A percentile compares a stretch with the other conserved stretches of the same genome.
phyloP scores from a whole-genome alignment of 495 filamentous ascomycete species.

The Massariosphaeria phaeospora region DNA sequence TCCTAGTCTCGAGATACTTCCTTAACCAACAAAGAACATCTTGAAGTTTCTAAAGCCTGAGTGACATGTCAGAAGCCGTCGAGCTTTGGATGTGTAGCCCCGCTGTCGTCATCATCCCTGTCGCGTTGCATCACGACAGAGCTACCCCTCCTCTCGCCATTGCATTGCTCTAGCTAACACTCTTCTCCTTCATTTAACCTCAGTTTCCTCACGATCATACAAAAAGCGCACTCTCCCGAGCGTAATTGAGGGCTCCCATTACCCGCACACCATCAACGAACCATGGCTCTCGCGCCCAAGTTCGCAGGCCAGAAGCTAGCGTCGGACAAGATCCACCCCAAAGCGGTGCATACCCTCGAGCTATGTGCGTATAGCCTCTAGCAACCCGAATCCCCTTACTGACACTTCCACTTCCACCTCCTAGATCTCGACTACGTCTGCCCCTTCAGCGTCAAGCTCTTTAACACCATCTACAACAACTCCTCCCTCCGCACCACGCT shows the following conservation, averaged over 20 bases:
- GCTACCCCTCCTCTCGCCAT: no score
- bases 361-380: slow-evolving; percentile 48
- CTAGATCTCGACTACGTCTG: slow-evolving; percentile 80
- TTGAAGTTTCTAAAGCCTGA: background rate
- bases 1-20: background rate
- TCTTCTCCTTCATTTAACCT: no score
- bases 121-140: no score
- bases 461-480: slow-evolving; percentile 52
- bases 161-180: no score
- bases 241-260: no score
- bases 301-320: slow-evolving; percentile 66
- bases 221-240: no score
- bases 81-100: no score
- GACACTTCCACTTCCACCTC: background rate
- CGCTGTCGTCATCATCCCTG: no score
- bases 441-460: slow-evolving; percentile 41
- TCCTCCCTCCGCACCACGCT: slow-evolving; percentile 53
- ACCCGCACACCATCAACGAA: no score
- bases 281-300: slow-evolving; percentile 73
- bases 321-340: slow-evolving; percentile 38
- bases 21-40: background rate
- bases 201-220: no score
- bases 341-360: slow-evolving; percentile 67
- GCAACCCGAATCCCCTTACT: background rate
- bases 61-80: no score